phyloP scores from a whole-genome alignment of 169 alveolate genomes.

The Cryptosporidium baileyi region DNA sequence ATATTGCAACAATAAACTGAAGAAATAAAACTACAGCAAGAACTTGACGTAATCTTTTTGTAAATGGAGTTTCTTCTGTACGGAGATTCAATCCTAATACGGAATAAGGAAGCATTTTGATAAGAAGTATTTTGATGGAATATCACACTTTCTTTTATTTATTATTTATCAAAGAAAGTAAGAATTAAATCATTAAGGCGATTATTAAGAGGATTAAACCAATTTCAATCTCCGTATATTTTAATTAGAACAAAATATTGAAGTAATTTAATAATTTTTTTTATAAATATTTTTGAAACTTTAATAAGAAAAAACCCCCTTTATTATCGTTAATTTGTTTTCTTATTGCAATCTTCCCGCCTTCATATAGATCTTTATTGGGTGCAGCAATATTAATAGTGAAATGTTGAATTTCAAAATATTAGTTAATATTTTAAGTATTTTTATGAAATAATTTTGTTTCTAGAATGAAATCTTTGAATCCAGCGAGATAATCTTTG shows the following conservation, averaged over 20 bases:
- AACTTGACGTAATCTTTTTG: slow-evolving; percentile 8
- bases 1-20: not conserved
- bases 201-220: no score
- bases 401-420: not conserved
- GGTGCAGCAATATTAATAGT: slow-evolving; percentile 16
- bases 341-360: slow-evolving; percentile 20
- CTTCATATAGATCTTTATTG: slow-evolving; percentile 33
- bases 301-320: no score
- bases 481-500: slow-evolving; percentile 50
- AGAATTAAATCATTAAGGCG: no score
- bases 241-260: no score
- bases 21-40: slow-evolving; percentile 25
- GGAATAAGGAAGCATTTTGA: slow-evolving; percentile 28
- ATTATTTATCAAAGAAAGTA: no score
- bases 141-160: no score
- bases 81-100: slow-evolving; percentile 26
- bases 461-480: slow-evolving; percentile 52
- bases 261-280: no score
- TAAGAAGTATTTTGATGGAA: no score
- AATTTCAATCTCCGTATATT: no score
- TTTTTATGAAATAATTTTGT: not conserved
- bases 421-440: not conserved
- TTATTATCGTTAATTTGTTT: not conserved
- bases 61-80: slow-evolving; percentile 57
- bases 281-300: no score